Percentiles rank a stretch among this genome's conserved stretches.
phyloP scores from a whole-genome alignment of 495 filamentous ascomycete genomes.

The Neurospora sp. region DNA sequence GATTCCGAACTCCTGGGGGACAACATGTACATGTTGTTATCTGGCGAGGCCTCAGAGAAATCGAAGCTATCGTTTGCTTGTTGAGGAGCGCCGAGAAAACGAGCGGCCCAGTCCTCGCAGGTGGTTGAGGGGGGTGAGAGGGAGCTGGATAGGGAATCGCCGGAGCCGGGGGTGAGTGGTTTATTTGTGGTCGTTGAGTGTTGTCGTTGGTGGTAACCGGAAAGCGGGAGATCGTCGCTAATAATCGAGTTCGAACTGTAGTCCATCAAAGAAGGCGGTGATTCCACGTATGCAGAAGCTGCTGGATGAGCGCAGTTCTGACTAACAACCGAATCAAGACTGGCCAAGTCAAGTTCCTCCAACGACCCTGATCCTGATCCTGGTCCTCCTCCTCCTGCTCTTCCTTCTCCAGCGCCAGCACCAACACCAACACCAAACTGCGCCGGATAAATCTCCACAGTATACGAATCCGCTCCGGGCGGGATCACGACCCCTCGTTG shows the following conservation, averaged over 20 bases:
- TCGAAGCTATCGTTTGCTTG: neutral
- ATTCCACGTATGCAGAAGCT: neutral
- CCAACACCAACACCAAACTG: conserved; percentile 15
- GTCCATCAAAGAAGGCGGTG: neutral
- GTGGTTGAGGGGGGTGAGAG: neutral
- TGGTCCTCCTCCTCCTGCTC: neutral
- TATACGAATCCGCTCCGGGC: conserved; percentile 40
- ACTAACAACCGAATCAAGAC: neutral
- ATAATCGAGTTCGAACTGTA: neutral
- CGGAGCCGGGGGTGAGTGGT: neutral
- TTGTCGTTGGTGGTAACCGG: neutral
- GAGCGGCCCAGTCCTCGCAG: neutral
- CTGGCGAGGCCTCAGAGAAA: neutral
- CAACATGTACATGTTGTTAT: neutral
- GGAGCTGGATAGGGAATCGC: neutral
- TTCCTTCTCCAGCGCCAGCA: neutral
- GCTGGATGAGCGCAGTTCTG: neutral
- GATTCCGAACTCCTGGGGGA: neutral
- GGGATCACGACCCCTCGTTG: conserved; percentile 49
- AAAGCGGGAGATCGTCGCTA: neutral
- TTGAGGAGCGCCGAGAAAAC: neutral
- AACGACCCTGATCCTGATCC: neutral
- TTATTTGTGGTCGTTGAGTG: neutral
- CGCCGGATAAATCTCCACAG: conserved; percentile 34
- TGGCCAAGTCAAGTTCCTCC: neutral